Conservation (phyloP, 129 eudicot species). For the Escallonia rubra region DNA sequence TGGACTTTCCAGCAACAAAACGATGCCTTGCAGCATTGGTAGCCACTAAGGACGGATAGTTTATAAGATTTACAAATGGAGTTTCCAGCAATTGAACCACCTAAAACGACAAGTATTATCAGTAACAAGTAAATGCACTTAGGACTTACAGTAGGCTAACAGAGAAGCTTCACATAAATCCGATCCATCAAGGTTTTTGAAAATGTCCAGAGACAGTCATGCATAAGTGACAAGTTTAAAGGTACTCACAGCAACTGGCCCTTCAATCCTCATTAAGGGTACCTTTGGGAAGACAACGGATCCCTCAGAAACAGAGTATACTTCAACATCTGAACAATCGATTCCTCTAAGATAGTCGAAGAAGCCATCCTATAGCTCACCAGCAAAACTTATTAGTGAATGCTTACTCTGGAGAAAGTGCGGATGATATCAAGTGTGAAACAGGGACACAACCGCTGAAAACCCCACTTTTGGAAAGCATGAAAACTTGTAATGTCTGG, state of each 20-base stretch:
- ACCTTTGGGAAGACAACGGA: constrained; percentile 90
- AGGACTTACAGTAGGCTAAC: too few species aligned
- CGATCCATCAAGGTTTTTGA: neutral
- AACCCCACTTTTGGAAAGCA: neutral
- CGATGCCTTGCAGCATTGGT: constrained; percentile 99
- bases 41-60: constrained; percentile 86
- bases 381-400: constrained; percentile 14
- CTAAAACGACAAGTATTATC: constrained; percentile 27
- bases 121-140: too few species aligned
- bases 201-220: neutral
- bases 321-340: constrained; percentile 89
- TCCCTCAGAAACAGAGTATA: constrained; percentile 85
- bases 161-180: neutral
- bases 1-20: constrained; percentile 90
- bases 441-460: neutral
- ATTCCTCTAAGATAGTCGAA: constrained; percentile 79
- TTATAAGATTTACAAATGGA: constrained; percentile 84
- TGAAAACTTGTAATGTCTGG: too few species aligned
- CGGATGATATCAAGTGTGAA: neutral
- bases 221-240: constrained; percentile 1
- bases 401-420: constrained; percentile 3
- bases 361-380: constrained; percentile 61
- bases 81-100: constrained; percentile 96
- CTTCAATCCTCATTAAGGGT: constrained; percentile 94
- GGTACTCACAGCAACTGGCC: constrained; percentile 88